phyloP scores from a whole-genome alignment of 352 stramenopile species.

The Globisporangium ultimum region DNA sequence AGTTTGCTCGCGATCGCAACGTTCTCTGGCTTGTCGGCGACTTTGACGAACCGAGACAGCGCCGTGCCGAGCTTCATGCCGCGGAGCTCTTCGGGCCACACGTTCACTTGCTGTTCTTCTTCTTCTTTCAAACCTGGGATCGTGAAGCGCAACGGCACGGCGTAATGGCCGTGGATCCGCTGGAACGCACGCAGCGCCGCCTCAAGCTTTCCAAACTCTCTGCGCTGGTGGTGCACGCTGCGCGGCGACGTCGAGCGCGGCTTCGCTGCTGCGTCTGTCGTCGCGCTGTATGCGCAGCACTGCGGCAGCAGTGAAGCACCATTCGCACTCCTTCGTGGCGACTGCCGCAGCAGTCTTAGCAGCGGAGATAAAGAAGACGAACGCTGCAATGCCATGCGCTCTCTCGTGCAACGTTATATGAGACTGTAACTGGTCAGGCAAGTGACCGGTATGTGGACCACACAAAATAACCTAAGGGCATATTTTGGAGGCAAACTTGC shows the following conservation, averaged over 20 bases:
- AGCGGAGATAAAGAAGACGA: background rate
- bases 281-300: no score
- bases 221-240: constrained; percentile 18
- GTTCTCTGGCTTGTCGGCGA: constrained; percentile 24
- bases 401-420: background rate
- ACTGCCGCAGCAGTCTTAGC: no score
- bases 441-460: background rate
- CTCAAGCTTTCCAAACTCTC: constrained; percentile 23
- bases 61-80: constrained; percentile 40
- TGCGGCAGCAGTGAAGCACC: no score
- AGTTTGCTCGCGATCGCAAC: constrained; percentile 18
- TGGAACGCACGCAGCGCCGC: constrained; percentile 35
- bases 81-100: constrained; percentile 25
- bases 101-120: background rate
- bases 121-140: constrained; percentile 7
- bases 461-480: background rate
- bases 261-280: no score
- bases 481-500: no score
- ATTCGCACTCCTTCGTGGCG: no score
- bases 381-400: constrained; percentile 1
- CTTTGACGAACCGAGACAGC: constrained; percentile 37
- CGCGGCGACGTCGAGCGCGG: background rate
- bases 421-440: no score
- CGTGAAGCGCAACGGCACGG: constrained; percentile 33
- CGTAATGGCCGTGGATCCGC: constrained; percentile 24